phyloP scores from a whole-genome alignment of 257 asterid species.

The Asclepias syriaca region DNA sequence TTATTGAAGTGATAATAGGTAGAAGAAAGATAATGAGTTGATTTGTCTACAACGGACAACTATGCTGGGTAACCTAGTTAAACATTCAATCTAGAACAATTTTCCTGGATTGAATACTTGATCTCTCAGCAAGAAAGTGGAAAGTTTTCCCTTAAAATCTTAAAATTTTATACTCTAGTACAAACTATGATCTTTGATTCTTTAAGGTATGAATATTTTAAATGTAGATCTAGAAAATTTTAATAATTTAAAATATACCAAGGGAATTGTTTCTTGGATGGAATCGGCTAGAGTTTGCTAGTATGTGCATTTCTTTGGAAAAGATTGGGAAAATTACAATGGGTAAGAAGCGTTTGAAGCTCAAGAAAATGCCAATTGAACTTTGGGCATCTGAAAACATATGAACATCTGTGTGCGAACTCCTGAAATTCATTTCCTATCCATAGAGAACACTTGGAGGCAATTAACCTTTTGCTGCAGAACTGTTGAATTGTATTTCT shows the following conservation, averaged over 20 bases:
- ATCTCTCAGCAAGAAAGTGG: background rate
- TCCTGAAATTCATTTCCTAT: background rate
- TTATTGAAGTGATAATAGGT: background rate
- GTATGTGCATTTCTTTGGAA: background rate
- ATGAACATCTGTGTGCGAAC: background rate
- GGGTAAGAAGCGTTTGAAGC: background rate
- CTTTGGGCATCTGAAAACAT: background rate
- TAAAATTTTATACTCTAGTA: background rate
- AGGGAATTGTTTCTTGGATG: background rate
- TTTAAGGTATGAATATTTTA: background rate
- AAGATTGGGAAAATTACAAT: background rate
- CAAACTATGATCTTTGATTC: background rate
- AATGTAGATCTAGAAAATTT: background rate
- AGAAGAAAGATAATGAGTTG: background rate
- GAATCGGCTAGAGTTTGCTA: too few relatives aligned
- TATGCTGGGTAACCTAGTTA: background rate
- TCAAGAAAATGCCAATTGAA: background rate
- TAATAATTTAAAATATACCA: background rate
- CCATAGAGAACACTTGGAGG: background rate
- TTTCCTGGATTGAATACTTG: background rate
- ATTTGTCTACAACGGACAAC: background rate
- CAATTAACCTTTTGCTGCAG: background rate
- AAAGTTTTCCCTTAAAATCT: background rate
- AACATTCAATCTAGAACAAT: background rate
- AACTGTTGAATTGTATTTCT: background rate